Base-by-base conservation (phyloP, 371 early-diverging fungal species). In the Cokeromyces recurvatus region DNA sequence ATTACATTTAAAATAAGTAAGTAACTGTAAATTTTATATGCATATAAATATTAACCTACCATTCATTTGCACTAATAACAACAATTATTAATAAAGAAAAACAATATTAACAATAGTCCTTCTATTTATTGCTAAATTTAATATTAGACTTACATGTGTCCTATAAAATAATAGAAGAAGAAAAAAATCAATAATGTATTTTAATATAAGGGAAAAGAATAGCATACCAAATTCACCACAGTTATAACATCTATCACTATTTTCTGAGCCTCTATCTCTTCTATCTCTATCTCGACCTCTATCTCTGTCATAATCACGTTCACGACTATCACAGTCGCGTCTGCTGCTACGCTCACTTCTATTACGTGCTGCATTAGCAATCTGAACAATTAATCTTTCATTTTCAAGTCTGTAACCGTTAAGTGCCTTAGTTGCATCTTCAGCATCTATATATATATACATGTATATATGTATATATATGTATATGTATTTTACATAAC, bases 341-440 rank as follows among this genome's bases (percentile, higher is more conserved):
- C 42, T 34, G 8, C 64, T 23, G 35, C 44, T 45, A 17, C 51
- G 40, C n/a, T 39, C 46, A 46, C 42, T 29, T 9, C 37, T 38
- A 24, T 46, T 35, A 51, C 56, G 49, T 31, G 78, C 73, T 47
- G 69, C 56, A 19, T 59, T 58, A n/a, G 64, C 55, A 16, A 59
- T 45, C 32, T 62, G 53, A 32, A 68, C 69, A 16, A 55, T 37
- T 24, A 71, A 43, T 43, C 65, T 57, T 20, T 67, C 65, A 16
- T 56, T 65, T 51, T 67, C 68, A 29, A 86, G 53, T 19, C 66
- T 50, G 41, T 75, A 64, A 5, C 86, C 86, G 53, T 87, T 71
- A 25, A 84, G 71, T 52, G 79, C 80, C 44, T 78, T 71, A 45
- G 86, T 68, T 35, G 89, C 89, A 58, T 87, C 87, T 34, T 88